A percentile compares a stretch with the other conserved stretches of the same genome.
These are phyloP conservation scores for Serendipita vermifera DNA, from an alignment of 768 basidiomycete species.

Conservation along the genomic window DNA sequence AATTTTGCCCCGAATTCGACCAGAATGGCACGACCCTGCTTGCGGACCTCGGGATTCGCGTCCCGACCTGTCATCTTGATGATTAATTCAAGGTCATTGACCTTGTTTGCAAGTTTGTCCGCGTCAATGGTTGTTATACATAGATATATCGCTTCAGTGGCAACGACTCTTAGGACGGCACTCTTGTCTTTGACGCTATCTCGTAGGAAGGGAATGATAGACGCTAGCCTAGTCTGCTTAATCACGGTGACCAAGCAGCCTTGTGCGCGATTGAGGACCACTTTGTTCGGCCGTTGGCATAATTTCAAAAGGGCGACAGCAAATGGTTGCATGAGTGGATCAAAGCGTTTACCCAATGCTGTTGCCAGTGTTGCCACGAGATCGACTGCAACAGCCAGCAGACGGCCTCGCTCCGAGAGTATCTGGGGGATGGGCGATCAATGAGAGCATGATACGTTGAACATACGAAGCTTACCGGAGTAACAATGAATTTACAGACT, in stretches of 20 bases:
- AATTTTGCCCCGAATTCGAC: conserved; percentile 16
- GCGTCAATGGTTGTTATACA: conserved; percentile 11
- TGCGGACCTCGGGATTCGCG: conserved; percentile 18
- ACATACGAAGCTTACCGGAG: conserved; percentile 4
- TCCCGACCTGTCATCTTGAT: conserved; percentile 17
- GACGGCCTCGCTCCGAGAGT: conserved; percentile 18
- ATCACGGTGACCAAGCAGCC: conserved; percentile 15
- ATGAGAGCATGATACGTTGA: background rate
- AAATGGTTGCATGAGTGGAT: conserved; percentile 15
- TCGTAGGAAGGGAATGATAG: conserved; percentile 14
- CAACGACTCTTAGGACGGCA: conserved; percentile 15
- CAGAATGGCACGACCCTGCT: conserved; percentile 26
- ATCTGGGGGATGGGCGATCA: conserved; percentile 13
- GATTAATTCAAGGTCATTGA: conserved; percentile 19
- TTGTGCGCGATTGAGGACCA: conserved; percentile 17
- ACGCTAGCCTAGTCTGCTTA: conserved; percentile 14
- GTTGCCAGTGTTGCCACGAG: conserved; percentile 19
- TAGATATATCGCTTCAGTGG: conserved; percentile 12
- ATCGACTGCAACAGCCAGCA: conserved; percentile 18
- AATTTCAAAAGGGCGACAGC: conserved; percentile 18
- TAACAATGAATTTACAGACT: conserved; percentile 10
- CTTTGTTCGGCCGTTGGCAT: conserved; percentile 18
- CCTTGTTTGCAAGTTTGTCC: conserved; percentile 2
- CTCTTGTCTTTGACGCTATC: conserved; percentile 17
- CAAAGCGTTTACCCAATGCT: conserved; percentile 16